These are phyloP conservation scores for Heliamphora exappendiculata DNA, from an alignment of 148 eudicot genomes.

Conservation along the genomic window DNA sequence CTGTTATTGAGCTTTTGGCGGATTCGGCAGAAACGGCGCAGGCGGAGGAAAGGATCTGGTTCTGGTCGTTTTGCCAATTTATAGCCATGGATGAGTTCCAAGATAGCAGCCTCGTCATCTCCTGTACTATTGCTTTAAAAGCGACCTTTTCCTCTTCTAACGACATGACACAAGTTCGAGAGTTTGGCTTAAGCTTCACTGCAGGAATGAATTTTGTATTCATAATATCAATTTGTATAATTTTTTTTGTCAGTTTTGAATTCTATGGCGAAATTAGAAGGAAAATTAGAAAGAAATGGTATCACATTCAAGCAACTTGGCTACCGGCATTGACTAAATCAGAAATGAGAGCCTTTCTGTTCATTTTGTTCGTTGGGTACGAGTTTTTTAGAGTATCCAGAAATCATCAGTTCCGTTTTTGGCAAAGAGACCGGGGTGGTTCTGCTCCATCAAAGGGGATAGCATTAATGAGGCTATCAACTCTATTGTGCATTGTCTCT, in stretches of 20 bases:
- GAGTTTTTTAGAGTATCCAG: neutral
- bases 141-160: neutral
- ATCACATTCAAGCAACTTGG: neutral
- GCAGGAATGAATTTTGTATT: slow-evolving; percentile 14
- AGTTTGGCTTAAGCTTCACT: neutral
- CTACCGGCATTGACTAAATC: too few species aligned
- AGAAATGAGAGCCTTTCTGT: too few species aligned
- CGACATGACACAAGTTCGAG: neutral
- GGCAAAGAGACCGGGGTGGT: too few species aligned
- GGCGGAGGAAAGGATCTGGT: slow-evolving; percentile 71
- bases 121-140: neutral
- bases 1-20: slow-evolving; percentile 76
- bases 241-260: neutral
- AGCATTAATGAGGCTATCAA: too few species aligned
- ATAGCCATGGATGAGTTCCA: slow-evolving; percentile 11
- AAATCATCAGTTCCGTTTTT: too few species aligned
- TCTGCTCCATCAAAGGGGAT: too few species aligned
- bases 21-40: slow-evolving; percentile 65
- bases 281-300: neutral
- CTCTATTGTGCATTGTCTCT: too few species aligned
- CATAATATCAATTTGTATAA: slow-evolving; percentile 24
- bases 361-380: neutral
- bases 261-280: neutral
- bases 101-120: neutral
- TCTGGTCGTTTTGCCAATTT: slow-evolving; percentile 46